Conservation (phyloP, 371 early-diverging fungal genomes). For the Mucor circinelloides region DNA sequence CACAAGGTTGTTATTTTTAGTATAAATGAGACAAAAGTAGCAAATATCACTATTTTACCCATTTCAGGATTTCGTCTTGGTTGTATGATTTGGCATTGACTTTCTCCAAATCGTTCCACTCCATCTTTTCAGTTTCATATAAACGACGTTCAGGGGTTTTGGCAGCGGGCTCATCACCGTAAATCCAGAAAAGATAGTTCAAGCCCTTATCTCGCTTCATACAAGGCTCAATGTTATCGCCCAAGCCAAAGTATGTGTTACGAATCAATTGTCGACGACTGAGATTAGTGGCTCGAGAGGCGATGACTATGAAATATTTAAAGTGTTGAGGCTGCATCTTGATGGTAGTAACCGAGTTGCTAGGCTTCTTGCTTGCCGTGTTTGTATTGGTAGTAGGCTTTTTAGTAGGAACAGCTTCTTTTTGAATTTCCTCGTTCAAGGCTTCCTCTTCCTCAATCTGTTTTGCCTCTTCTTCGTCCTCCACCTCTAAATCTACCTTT, state of each 20-base stretch:
- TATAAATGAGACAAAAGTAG: not conserved
- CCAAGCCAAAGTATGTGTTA: constrained; percentile 53
- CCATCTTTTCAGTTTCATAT: constrained; percentile 60
- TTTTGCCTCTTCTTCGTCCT: constrained; percentile 3
- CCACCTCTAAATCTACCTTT: not conserved
- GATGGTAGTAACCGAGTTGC: constrained; percentile 25
- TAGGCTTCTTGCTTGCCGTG: not conserved
- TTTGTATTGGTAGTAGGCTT: not conserved
- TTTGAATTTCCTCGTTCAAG: not conserved
- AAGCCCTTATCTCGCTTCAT: constrained; percentile 47
- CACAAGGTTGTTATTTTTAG: not conserved
- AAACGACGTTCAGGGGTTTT: constrained; percentile 38
- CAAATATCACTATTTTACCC: constrained; percentile 32
- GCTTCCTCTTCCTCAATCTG: constrained; percentile 2
- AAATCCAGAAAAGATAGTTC: constrained; percentile 55
- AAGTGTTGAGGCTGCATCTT: constrained; percentile 33
- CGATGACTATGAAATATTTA: constrained; percentile 51
- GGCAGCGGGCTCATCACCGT: constrained; percentile 41
- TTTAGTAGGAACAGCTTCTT: not conserved
- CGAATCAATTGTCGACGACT: constrained; percentile 54
- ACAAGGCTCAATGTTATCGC: constrained; percentile 58
- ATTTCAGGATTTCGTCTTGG: constrained; percentile 34
- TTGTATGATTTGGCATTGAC: constrained; percentile 23
- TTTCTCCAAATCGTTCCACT: constrained; percentile 50
- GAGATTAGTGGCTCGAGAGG: constrained; percentile 46